Conservation (phyloP, 352 stramenopile species). For the Globisporangium irregulare region DNA sequence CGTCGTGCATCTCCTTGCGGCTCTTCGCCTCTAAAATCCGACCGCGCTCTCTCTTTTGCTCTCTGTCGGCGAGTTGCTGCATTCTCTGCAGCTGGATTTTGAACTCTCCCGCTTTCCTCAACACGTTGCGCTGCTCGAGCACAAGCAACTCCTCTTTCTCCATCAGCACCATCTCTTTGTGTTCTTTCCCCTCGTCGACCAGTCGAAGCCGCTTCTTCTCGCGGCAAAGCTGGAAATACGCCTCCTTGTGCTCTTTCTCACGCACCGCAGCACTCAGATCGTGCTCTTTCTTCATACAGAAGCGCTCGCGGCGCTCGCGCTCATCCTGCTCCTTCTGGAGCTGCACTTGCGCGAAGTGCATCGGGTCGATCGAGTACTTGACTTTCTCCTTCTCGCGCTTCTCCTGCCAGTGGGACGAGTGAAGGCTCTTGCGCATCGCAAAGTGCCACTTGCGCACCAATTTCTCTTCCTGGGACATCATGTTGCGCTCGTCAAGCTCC, state of each 20-base stretch:
- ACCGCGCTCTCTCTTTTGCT: slow-evolving; percentile 29
- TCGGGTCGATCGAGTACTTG: slow-evolving; percentile 49
- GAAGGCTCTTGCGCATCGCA: slow-evolving; percentile 32
- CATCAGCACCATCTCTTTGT: slow-evolving; percentile 38
- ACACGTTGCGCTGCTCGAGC: slow-evolving; percentile 8
- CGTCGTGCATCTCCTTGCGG: slow-evolving; percentile 59
- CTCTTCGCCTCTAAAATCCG: slow-evolving; percentile 46
- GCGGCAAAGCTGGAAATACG: slow-evolving; percentile 40
- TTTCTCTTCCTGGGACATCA: slow-evolving; percentile 44
- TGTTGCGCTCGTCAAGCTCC: slow-evolving; percentile 28
- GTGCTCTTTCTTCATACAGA: slow-evolving; percentile 45
- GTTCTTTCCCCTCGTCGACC: slow-evolving; percentile 27
- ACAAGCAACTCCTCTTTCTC: slow-evolving; percentile 37
- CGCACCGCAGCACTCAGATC: slow-evolving; percentile 22
- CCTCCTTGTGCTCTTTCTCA: slow-evolving; percentile 34
- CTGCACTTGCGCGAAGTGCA: slow-evolving; percentile 48
- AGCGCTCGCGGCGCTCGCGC: slow-evolving; percentile 45
- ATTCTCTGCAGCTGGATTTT: slow-evolving; percentile 37
- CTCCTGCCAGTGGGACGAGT: slow-evolving; percentile 34
- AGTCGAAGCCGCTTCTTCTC: slow-evolving; percentile 30
- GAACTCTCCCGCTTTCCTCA: slow-evolving; percentile 31
- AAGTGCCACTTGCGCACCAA: slow-evolving; percentile 33
- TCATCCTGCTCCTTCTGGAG: slow-evolving; percentile 41
- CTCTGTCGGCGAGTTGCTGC: slow-evolving; percentile 34
- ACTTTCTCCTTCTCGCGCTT: slow-evolving; percentile 49